Evolutionary conservation across 2,329 filamentous ascomycete genomes (phyloP), one percentile per base, ranked within the genome.

Genomic region (Taxawa tesnikishii): DNA sequence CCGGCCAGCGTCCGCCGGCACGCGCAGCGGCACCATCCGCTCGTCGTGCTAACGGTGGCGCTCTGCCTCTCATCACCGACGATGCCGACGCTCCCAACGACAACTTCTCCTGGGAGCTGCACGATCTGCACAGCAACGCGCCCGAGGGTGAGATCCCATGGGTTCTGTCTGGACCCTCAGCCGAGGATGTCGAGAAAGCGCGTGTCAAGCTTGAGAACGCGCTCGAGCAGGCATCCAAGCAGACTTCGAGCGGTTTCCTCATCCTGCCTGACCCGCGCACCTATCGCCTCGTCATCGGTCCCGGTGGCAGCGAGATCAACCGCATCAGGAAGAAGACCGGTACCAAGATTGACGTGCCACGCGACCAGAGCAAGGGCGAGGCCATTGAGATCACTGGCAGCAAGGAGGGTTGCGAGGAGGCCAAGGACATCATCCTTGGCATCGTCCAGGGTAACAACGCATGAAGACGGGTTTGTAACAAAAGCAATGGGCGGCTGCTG

Each of bases 61-160:
- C 73, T 24, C 70, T 93, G 35, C 90, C 90, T n/a, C 60, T 98
- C 44, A 96, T 96, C 58, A 96, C 87, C 1, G 90, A 96, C 50
- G 83, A 90, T 32, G 45, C 52, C 5, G 33, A 28, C 8, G 61
- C 69, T 9, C 57, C 68, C 14, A 65, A 73, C 5, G 75, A 81
- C 41, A 72, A 67, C 14, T 77, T 93, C 62, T 83, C 81, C 2
- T 98, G 87, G 84, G 81, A 82, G 43, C 63, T 90, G 9, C 71
- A 92, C 38, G 75, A 84, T 50, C 65, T 93, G 7, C 70, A 92
- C 38, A 75, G 84, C 51, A 70, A 72, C 24, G 59, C 60, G n/a
- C 78, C 77, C 14, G 53, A 55, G 15, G 62, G 61, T 24, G 56
- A 60, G 6, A 87, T 90, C 45, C 83, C 90, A 4, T 98, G 90